Conservation (phyloP, 108 stramenopile genomes). For the Stephanodiscus minutulus region DNA sequence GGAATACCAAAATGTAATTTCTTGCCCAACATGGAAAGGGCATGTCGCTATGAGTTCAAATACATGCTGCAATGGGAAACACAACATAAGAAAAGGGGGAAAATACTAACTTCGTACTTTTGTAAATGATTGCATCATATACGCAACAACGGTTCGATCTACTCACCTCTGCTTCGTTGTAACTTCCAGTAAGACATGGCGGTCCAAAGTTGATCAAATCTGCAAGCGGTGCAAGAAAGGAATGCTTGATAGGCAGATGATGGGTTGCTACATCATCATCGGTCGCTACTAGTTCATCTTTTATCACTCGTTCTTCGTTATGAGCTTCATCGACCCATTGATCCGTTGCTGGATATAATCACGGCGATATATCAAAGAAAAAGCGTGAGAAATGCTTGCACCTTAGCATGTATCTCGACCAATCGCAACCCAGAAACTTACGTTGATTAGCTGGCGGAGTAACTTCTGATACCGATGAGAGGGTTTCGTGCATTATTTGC, state of each 20-base stretch:
- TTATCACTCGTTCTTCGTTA: constrained; percentile 59
- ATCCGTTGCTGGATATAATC: constrained; percentile 16
- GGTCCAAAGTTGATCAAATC: constrained; percentile 88
- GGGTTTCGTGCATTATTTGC: constrained; percentile 29
- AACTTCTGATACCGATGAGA: constrained; percentile 37
- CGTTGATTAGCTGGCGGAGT: constrained; percentile 54
- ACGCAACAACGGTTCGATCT: neutral
- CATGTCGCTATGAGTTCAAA: constrained; percentile 85
- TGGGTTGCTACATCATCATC: constrained; percentile 31
- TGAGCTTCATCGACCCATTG: constrained; percentile 51
- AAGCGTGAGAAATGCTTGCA: neutral
- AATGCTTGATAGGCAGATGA: constrained; percentile 40
- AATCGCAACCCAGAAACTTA: neutral
- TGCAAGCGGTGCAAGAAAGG: constrained; percentile 85
- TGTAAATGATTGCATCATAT: neutral
- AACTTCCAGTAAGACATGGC: constrained; percentile 77
- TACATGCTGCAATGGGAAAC: constrained; percentile 17
- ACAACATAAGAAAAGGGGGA: neutral
- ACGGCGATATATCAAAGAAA: neutral
- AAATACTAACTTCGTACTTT: neutral
- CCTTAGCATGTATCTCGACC: neutral
- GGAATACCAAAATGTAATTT: constrained; percentile 86
- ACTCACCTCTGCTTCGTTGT: constrained; percentile 57
- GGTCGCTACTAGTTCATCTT: constrained; percentile 21
- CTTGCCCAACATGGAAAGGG: constrained; percentile 70